These are phyloP conservation scores for Eucalyptus sp. DNA, from an alignment of 345 rosid species.

Conservation along the genomic window DNA sequence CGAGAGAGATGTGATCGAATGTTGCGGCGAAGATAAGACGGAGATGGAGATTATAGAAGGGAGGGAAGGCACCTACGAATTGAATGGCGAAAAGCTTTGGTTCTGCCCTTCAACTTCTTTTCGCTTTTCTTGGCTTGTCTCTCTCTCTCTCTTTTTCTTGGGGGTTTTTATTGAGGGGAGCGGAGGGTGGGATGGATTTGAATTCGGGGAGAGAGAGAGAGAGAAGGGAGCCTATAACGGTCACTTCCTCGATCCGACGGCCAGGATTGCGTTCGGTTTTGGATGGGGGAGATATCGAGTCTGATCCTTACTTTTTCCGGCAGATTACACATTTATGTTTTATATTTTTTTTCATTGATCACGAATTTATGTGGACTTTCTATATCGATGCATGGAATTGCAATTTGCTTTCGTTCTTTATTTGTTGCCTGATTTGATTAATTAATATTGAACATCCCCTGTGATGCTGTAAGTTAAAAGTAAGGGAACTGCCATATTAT, in stretches of 20 bases:
- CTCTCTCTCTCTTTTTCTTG: background rate
- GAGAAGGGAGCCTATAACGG: slow-evolving; percentile 36
- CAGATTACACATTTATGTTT: background rate
- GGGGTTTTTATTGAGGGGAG: background rate
- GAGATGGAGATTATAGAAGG: too few species aligned
- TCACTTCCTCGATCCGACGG: background rate
- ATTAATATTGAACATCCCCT: too few species aligned
- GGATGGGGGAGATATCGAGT: background rate
- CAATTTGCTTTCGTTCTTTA: too few species aligned
- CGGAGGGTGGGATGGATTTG: background rate
- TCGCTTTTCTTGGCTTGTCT: too few species aligned
- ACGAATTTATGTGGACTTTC: background rate
- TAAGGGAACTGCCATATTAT: background rate
- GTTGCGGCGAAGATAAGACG: too few species aligned
- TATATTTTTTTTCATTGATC: background rate
- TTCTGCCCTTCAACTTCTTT: too few species aligned
- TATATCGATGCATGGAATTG: too few species aligned
- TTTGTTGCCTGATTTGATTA: too few species aligned
- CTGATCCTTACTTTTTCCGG: background rate
- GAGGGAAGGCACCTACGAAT: too few species aligned
- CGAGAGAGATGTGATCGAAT: background rate
- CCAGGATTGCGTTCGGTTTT: too few species aligned
- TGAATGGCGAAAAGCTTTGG: too few species aligned
- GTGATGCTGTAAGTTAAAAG: background rate
- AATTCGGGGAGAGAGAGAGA: background rate